These are phyloP conservation scores for Knoxia roxburghii DNA, from an alignment of 257 asterid genomes.

Conservation along the genomic window DNA sequence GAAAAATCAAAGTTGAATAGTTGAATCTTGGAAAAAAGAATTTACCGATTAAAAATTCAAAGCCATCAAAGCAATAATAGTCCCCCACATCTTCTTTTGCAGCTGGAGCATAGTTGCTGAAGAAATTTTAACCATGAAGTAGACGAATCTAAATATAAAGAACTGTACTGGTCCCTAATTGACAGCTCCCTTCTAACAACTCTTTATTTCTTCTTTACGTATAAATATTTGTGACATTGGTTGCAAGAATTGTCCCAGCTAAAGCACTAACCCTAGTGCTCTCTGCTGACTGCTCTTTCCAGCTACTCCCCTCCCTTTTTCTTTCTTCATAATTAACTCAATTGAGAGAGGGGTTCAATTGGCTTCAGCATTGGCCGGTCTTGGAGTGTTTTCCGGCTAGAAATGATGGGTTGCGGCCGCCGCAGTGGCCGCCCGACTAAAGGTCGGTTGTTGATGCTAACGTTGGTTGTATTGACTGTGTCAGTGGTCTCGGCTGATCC, in stretches of 20 bases:
- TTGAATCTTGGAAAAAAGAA: not conserved
- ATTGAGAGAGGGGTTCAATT: not conserved
- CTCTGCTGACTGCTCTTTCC: not conserved
- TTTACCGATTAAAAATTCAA: not conserved
- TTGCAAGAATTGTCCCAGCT: constrained; percentile 22
- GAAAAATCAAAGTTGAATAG: not conserved
- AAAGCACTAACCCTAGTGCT: constrained; percentile 5
- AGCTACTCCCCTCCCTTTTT: not conserved
- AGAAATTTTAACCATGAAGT: constrained; percentile 3
- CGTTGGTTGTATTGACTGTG: constrained; percentile 44
- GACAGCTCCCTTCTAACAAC: constrained; percentile 47
- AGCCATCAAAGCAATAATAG: constrained; percentile 17
- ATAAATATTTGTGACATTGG: constrained; percentile 27
- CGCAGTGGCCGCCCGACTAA: constrained; percentile 28
- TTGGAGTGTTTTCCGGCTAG: constrained; percentile 26
- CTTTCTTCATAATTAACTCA: not conserved
- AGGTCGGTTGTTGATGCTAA: constrained; percentile 45
- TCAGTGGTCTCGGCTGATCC: constrained; percentile 52
- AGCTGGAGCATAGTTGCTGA: constrained; percentile 25
- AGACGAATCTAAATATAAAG: constrained; percentile 1
- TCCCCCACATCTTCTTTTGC: constrained; percentile 18
- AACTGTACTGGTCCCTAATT: constrained; percentile 21
- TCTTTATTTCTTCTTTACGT: constrained; percentile 4
- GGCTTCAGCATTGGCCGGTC: constrained; percentile 12
- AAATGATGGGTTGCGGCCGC: constrained; percentile 32